Base-by-base conservation (phyloP, 2,329 filamentous ascomycete genomes). In the Xylariaceae sp. region DNA sequence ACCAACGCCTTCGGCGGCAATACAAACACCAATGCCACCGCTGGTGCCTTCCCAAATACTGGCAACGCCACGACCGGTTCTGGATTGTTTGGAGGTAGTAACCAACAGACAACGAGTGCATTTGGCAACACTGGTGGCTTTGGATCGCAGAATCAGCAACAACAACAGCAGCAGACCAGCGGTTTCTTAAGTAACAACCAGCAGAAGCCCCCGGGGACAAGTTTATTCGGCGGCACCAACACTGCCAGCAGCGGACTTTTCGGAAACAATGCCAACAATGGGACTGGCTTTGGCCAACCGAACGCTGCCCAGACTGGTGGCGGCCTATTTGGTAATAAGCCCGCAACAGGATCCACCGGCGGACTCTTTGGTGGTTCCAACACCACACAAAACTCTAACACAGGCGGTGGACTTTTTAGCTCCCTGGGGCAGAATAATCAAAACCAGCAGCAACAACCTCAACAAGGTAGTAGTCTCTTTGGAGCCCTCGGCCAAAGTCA, bases 381-480 rank as follows among this genome's bases (percentile, higher is more conserved):
- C 49, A 67, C 70, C 49, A 61, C 66, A 30, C 73, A 71, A 61
- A 65, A 67, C 37, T 67, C 64, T 9, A 64, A 66, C 44, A 67
- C 74, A 9, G 73, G 74, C 5, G 71, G 74, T 30, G 72, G 80
- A 34, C 67, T 84, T 12, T 86, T 86, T 58, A 80, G 81, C 11
- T 65, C 64, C 27, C 60, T 74, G 7, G 68, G 67, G 6, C 63
- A 65, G 11, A 67, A 66, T 32, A 67, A 73, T 51, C 58, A 73
- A 57, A 71, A 72, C 54, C 73, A 74, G 57, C 67, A 68, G 27
- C 67, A 69, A 35, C 73, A 70, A 26, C 71, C 58, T 6, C 59
- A 72, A 49, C 72, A 74, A 45, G 66, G 69, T 40, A 67, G 70
- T 31, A 69, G 74, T 42, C 63, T 85, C 4, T 84, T 85, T 59